Conservation (phyloP, 2,329 filamentous ascomycete genomes). For the Curvularia lunata region DNA sequence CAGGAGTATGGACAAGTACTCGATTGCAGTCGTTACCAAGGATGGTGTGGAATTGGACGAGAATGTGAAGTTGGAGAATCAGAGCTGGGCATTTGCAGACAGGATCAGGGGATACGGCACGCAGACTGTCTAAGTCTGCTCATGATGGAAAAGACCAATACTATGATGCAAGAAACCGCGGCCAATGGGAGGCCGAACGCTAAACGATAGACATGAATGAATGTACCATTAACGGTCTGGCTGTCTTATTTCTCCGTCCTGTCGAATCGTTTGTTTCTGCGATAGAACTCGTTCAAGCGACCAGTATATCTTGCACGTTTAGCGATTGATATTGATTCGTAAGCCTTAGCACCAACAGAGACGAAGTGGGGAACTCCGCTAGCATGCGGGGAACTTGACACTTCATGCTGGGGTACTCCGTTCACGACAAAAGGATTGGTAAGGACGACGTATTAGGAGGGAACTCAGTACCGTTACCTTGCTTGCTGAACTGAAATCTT, state of each 20-base stretch:
- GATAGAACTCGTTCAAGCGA: background rate
- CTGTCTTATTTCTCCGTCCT: background rate
- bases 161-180: conserved; percentile 6
- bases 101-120: conserved; percentile 94
- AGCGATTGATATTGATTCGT: background rate
- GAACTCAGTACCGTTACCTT: background rate
- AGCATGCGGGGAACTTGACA: background rate
- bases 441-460: background rate
- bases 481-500: no score
- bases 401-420: background rate
- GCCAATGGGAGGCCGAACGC: conserved; percentile 16
- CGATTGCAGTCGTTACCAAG: conserved; percentile 86
- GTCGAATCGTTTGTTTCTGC: background rate
- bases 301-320: background rate
- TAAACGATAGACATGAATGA: conserved; percentile 46
- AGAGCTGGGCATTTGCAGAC: conserved; percentile 99
- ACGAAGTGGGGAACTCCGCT: conserved; percentile 6
- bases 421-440: background rate
- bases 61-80: conserved; percentile 85
- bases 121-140: conserved; percentile 58
- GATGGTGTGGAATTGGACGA: conserved; percentile 84
- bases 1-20: conserved; percentile 88
- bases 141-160: background rate
- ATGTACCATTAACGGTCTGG: conserved; percentile 38
- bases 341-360: background rate